Evolutionary conservation across 306 rosid species (phyloP).

Genomic region (Pyrus communis): DNA sequence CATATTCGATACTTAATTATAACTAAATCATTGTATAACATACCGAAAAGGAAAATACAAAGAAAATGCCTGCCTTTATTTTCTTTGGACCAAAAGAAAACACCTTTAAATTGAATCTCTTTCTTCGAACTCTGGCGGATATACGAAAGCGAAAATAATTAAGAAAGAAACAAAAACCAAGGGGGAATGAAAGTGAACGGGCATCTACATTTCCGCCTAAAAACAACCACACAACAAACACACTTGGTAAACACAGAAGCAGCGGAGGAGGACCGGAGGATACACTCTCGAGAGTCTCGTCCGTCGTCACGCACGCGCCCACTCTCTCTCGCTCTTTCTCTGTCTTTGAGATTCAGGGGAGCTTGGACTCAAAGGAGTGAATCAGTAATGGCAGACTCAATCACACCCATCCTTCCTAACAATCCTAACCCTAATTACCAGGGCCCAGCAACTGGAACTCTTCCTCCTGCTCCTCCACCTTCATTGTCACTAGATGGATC

Average conservation of each 20-base stretch:
- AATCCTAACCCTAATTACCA: constrained; percentile 34
- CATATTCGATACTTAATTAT: no score
- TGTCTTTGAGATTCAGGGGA: neutral
- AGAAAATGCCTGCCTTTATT: no score
- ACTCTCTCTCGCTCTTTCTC: neutral
- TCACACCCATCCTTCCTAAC: constrained; percentile 3
- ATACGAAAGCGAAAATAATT: no score
- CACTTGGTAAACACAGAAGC: neutral
- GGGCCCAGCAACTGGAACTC: neutral
- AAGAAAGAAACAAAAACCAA: no score
- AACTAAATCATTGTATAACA: no score
- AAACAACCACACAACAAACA: neutral
- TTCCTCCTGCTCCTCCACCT: constrained; percentile 4
- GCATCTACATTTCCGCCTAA: neutral
- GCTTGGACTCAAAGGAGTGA: neutral
- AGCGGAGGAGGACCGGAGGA: neutral
- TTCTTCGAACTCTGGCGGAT: no score
- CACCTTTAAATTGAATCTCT: no score
- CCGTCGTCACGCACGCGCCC: neutral
- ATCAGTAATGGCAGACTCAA: constrained; percentile 26
- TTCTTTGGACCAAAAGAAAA: no score
- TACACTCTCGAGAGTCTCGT: neutral
- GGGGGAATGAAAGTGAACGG: neutral
- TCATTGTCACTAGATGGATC: constrained; percentile 12
- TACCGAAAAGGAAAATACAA: no score